Evolutionary conservation across 352 stramenopile genomes (phyloP).

Genomic region (Pythium dissotocum): DNA sequence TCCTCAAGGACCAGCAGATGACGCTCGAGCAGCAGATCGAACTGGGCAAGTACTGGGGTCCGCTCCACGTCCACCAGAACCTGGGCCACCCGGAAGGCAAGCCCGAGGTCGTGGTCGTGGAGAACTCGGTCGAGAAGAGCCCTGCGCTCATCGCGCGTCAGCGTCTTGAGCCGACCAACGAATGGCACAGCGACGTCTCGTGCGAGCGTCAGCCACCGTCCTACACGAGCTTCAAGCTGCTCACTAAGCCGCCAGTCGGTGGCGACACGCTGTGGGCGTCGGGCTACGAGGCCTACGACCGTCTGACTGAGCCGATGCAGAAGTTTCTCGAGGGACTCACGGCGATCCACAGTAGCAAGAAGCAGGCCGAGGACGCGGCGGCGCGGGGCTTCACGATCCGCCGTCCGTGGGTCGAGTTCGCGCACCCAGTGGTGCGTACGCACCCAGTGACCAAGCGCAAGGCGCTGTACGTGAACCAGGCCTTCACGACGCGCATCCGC

Average conservation of each 20-base stretch:
- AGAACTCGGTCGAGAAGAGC: conserved; percentile 5
- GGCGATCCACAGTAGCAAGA: conserved; percentile 49
- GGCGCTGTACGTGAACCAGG: conserved; percentile 41
- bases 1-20: conserved; percentile 22
- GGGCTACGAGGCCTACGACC: conserved; percentile 47
- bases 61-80: conserved; percentile 36
- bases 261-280: conserved; percentile 48
- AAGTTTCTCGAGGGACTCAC: conserved; percentile 42
- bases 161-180: conserved; percentile 31
- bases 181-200: conserved; percentile 45
- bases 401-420: conserved; percentile 35
- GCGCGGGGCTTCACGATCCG: conserved; percentile 31
- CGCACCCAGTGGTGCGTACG: conserved; percentile 44
- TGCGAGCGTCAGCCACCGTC: conserved; percentile 39
- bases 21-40: conserved; percentile 30
- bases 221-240: conserved; percentile 37
- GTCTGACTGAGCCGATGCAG: conserved; percentile 37
- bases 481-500: conserved; percentile 41
- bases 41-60: conserved; percentile 33
- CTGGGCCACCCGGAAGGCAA: conserved; percentile 21
- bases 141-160: conserved; percentile 18
- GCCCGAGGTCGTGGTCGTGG: conserved; percentile 18
- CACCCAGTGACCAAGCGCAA: conserved; percentile 42
- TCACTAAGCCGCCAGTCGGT: conserved; percentile 36
- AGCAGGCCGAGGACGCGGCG: conserved; percentile 33